These are phyloP conservation scores for Miamiensis avidus DNA, from an alignment of 169 alveolate species.

Conservation along the genomic window DNA sequence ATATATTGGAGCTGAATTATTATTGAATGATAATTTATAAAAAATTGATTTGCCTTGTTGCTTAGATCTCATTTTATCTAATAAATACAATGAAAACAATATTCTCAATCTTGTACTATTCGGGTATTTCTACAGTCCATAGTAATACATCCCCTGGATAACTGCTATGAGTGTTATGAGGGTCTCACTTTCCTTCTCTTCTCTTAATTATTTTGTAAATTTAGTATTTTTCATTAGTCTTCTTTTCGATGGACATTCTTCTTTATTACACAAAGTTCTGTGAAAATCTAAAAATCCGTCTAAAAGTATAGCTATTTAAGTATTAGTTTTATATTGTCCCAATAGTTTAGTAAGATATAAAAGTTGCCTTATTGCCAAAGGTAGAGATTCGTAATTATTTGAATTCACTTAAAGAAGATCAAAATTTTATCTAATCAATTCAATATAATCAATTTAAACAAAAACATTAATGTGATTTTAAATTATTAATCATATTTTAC, in stretches of 20 bases:
- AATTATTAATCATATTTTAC: neutral
- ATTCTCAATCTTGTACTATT: constrained; percentile 17
- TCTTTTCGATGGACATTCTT: constrained; percentile 17
- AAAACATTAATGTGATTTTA: too few relatives aligned
- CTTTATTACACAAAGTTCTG: neutral
- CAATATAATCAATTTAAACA: constrained; percentile 1
- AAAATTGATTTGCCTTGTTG: too few relatives aligned
- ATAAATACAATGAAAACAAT: constrained; percentile 4
- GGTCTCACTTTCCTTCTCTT: neutral
- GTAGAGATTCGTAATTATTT: constrained; percentile 13
- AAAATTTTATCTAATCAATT: constrained; percentile 8
- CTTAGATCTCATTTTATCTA: constrained; percentile 19
- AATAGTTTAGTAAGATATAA: constrained; percentile 15
- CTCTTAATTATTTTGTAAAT: constrained; percentile 12
- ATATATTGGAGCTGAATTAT: too few relatives aligned
- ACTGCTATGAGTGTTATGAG: constrained; percentile 17
- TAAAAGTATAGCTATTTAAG: constrained; percentile 7
- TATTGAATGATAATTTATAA: too few relatives aligned
- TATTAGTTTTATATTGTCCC: constrained; percentile 4
- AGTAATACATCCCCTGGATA: constrained; percentile 19
- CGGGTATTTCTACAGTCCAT: constrained; percentile 16
- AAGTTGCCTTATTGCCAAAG: constrained; percentile 2
- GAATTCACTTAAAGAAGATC: neutral
- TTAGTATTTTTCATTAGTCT: constrained; percentile 17
- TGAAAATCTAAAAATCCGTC: constrained; percentile 28